These are phyloP conservation scores for Saccharomycopsis sp. DNA, from an alignment of 805 yeast species.

Conservation along the genomic window DNA sequence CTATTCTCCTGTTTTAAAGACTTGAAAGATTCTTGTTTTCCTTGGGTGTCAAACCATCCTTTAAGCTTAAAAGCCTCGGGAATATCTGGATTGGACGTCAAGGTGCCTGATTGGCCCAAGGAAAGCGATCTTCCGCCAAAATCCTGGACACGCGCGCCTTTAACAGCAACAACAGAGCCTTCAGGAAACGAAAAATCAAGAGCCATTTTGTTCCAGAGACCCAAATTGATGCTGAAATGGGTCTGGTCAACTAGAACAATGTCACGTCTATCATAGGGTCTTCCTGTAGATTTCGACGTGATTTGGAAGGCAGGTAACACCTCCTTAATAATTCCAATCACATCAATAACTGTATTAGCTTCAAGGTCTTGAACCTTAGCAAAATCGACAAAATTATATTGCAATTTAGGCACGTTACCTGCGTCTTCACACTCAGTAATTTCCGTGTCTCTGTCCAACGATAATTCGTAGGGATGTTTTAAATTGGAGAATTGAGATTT, in stretches of 20 bases:
- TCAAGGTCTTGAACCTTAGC: constrained; percentile 61
- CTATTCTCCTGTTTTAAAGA: constrained; percentile 49
- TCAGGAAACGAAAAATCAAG: constrained; percentile 62
- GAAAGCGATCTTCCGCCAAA: constrained; percentile 83
- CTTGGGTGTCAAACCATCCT: constrained; percentile 92
- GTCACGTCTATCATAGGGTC: constrained; percentile 89
- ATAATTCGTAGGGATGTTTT: constrained; percentile 82
- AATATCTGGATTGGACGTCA: constrained; percentile 78
- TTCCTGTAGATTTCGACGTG: constrained; percentile 81
- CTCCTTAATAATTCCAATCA: constrained; percentile 76
- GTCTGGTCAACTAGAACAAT: constrained; percentile 80
- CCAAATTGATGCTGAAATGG: constrained; percentile 65
- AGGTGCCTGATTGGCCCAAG: constrained; percentile 68
- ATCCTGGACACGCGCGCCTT: constrained; percentile 84
- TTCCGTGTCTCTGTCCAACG: constrained; percentile 70
- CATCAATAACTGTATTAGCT: constrained; percentile 71
- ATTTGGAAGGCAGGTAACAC: constrained; percentile 73
- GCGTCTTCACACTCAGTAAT: constrained; percentile 57
- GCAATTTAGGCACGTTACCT: constrained; percentile 69
- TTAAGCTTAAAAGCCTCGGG: constrained; percentile 81
- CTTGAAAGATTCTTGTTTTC: constrained; percentile 55
- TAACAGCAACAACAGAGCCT: constrained; percentile 85
- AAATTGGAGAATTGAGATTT: constrained; percentile 81
- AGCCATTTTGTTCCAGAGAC: constrained; percentile 89
- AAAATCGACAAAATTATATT: constrained; percentile 69